Conservation (phyloP, 129 eudicot species). For the Flaveria ramosissima region DNA sequence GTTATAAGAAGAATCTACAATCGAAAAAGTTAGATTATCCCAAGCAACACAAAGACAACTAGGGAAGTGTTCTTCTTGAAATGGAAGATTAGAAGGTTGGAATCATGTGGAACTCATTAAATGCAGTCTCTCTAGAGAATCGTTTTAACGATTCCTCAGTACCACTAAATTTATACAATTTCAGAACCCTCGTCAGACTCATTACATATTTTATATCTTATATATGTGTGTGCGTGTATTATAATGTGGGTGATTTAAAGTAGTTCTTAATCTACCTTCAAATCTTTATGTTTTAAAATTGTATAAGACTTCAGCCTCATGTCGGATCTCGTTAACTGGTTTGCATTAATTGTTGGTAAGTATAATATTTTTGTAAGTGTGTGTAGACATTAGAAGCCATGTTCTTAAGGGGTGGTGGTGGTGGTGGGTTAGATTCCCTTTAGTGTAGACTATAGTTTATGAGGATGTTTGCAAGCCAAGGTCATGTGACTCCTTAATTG, state of each 20-base stretch:
- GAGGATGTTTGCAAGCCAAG: constrained; percentile 50
- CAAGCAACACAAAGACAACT: constrained; percentile 35
- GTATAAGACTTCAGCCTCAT: constrained; percentile 57
- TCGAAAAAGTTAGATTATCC: constrained; percentile 41
- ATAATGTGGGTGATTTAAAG: constrained; percentile 11
- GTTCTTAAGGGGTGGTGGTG: constrained; percentile 38
- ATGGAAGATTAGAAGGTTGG: constrained; percentile 89
- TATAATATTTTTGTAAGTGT: constrained; percentile 3
- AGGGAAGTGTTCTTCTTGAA: constrained; percentile 88
- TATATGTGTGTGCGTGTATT: constrained; percentile 10
- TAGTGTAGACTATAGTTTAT: constrained; percentile 32
- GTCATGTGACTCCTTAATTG: constrained; percentile 49
- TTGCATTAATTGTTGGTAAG: constrained; percentile 58
- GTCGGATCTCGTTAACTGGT: constrained; percentile 81
- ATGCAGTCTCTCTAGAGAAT: constrained; percentile 59
- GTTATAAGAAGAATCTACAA: constrained; percentile 38
- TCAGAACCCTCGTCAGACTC: constrained; percentile 66
- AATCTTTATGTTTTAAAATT: constrained; percentile 39
- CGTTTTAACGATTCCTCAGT: constrained; percentile 46
- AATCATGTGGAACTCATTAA: constrained; percentile 97
- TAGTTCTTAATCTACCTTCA: constrained; percentile 34
- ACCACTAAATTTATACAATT: constrained; percentile 45
- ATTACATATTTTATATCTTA: constrained; percentile 18
- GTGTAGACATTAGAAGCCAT: constrained; percentile 36
- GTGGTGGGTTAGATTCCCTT: constrained; percentile 51